phyloP scores from a whole-genome alignment of 73 alveolate species.

The Paraurostyla sp. region DNA sequence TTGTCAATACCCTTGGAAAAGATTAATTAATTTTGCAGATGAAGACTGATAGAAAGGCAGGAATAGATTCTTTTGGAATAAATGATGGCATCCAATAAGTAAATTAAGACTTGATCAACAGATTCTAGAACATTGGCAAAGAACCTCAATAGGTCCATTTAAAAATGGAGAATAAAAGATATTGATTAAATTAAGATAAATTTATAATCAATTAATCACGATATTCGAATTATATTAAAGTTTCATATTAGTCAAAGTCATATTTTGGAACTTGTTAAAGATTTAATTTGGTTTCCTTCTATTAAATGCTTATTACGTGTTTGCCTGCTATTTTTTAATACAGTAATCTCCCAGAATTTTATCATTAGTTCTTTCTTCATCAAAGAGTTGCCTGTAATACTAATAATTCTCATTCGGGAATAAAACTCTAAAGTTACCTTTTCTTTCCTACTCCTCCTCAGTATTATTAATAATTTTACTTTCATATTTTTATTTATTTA shows the following conservation, averaged over 20 bases:
- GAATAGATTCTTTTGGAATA: constrained; percentile 12
- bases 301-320: too few relatives aligned
- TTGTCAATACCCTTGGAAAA: not conserved
- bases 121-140: not conserved
- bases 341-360: not conserved
- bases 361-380: constrained; percentile 32
- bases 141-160: not conserved
- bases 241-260: too few relatives aligned
- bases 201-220: not conserved
- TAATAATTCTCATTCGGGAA: constrained; percentile 24
- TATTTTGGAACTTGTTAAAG: too few relatives aligned
- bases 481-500: not conserved
- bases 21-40: not conserved
- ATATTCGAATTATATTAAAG: not conserved
- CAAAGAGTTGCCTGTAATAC: not conserved
- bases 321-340: too few relatives aligned
- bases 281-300: too few relatives aligned
- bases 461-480: not conserved
- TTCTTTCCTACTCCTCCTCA: constrained; percentile 1
- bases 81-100: not conserved
- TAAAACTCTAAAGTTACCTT: not conserved
- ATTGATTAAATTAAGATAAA: not conserved
- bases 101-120: not conserved
- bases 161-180: not conserved
- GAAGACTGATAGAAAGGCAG: not conserved